A percentile compares a stretch with the other conserved stretches of the same genome.
These are phyloP conservation scores for Vaccinium corymbosum DNA, from an alignment of 148 eudicot genomes.

Conservation along the genomic window DNA sequence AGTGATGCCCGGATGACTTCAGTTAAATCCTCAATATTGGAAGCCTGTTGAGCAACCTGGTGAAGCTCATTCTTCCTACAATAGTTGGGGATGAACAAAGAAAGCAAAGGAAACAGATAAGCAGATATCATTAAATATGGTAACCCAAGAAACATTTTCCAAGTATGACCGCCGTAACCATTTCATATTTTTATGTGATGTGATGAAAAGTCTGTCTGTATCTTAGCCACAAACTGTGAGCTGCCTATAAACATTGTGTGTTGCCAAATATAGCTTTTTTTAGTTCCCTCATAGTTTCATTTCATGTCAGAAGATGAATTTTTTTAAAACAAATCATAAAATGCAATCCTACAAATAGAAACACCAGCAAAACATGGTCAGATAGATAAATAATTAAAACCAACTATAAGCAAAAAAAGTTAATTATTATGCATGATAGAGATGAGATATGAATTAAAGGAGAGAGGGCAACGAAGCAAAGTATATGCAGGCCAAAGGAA, in stretches of 20 bases:
- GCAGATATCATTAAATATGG: background rate
- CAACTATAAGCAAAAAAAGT: background rate
- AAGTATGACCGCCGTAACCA: background rate
- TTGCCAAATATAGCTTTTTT: background rate
- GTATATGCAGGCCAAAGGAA: background rate
- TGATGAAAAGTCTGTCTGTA: background rate
- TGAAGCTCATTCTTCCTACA: conserved; percentile 91
- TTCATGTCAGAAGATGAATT: background rate
- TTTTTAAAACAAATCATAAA: background rate
- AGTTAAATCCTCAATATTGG: conserved; percentile 78
- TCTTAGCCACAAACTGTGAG: background rate
- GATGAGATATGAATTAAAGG: background rate
- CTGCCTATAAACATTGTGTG: background rate
- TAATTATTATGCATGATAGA: background rate
- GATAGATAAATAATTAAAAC: background rate
- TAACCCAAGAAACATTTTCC: background rate
- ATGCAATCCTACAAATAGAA: background rate
- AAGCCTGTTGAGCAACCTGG: conserved; percentile 97
- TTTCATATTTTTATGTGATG: background rate
- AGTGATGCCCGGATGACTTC: conserved; percentile 84
- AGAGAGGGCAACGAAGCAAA: background rate
- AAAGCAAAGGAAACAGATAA: conserved; percentile 5
- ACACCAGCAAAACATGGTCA: background rate
- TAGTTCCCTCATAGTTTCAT: background rate
- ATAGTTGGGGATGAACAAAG: conserved; percentile 4